These are phyloP conservation scores for Venturia oleaginea DNA, from an alignment of 2,329 filamentous ascomycete species.

Conservation along the genomic window DNA sequence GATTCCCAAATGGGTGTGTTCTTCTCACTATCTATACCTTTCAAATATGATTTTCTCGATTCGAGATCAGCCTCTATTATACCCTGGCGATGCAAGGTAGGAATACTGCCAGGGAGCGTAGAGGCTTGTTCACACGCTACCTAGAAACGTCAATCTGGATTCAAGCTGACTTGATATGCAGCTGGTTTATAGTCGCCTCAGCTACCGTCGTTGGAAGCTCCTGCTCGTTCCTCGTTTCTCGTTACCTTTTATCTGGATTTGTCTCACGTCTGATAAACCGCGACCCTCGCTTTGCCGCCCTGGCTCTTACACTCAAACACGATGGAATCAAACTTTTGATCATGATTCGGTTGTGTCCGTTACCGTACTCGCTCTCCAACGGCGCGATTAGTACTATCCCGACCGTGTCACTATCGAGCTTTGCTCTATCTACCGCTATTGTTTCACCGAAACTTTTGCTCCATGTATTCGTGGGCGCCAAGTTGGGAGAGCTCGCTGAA, in stretches of 20 bases:
- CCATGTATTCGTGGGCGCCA: conserved; percentile 82
- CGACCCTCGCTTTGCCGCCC: conserved; percentile 80
- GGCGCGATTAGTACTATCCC: conserved; percentile 91
- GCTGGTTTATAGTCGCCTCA: conserved; percentile 74
- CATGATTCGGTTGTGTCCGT: conserved; percentile 84
- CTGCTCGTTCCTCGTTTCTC: conserved; percentile 68
- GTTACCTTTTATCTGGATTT: conserved; percentile 68
- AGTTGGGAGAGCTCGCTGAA: conserved; percentile 75
- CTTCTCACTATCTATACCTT: not conserved
- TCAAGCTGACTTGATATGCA: conserved; percentile 28
- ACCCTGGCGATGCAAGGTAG: not conserved
- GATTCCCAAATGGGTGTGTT: conserved; percentile 59
- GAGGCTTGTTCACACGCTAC: not conserved
- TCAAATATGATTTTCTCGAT: not conserved
- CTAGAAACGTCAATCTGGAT: not conserved
- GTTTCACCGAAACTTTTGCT: conserved; percentile 82
- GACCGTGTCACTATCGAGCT: conserved; percentile 67
- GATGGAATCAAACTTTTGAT: conserved; percentile 83
- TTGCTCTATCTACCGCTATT: conserved; percentile 72
- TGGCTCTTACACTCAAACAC: conserved; percentile 78
- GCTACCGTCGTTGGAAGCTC: conserved; percentile 73
- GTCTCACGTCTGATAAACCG: conserved; percentile 71
- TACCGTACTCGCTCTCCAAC: conserved; percentile 90
- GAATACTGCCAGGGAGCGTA: conserved; percentile 28
- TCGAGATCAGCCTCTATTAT: not conserved